These are phyloP conservation scores for Pulveroboletus sp. DNA, from an alignment of 768 basidiomycete genomes.

Conservation along the genomic window DNA sequence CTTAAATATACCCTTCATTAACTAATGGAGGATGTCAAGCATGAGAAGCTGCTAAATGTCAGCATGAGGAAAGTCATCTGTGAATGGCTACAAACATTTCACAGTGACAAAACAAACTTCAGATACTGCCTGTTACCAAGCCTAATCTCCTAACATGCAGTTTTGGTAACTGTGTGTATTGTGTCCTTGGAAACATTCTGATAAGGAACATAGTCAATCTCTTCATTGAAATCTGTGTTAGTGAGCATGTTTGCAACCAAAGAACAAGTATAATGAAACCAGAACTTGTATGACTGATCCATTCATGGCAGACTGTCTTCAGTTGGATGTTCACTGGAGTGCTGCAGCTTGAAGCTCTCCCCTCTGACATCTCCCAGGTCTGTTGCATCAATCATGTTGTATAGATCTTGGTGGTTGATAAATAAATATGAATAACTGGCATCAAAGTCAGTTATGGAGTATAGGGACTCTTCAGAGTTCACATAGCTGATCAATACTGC, in stretches of 20 bases:
- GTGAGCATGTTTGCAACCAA: conserved; percentile 4
- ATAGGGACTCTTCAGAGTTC: neutral
- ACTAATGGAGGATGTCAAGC: neutral
- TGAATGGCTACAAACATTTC: neutral
- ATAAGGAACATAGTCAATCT: neutral
- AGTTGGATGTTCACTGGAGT: conserved; percentile 13
- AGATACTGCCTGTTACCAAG: no score
- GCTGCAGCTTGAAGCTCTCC: conserved; percentile 31
- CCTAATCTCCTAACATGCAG: neutral
- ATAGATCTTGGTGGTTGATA: conserved; percentile 1
- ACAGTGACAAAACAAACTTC: neutral
- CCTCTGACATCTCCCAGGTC: conserved; percentile 36
- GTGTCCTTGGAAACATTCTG: neutral
- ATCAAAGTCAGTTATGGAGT: no score
- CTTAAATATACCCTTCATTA: neutral
- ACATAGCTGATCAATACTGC: neutral
- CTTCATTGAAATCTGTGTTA: neutral
- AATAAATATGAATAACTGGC: no score
- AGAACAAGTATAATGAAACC: conserved; percentile 17
- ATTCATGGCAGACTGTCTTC: conserved; percentile 22
- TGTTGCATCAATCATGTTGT: conserved; percentile 32
- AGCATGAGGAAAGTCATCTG: neutral
- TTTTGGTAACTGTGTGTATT: neutral
- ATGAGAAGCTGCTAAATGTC: neutral
- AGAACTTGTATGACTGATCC: conserved; percentile 24